phyloP scores from a whole-genome alignment of 345 rosid species.

The Dovyalis caffra region DNA sequence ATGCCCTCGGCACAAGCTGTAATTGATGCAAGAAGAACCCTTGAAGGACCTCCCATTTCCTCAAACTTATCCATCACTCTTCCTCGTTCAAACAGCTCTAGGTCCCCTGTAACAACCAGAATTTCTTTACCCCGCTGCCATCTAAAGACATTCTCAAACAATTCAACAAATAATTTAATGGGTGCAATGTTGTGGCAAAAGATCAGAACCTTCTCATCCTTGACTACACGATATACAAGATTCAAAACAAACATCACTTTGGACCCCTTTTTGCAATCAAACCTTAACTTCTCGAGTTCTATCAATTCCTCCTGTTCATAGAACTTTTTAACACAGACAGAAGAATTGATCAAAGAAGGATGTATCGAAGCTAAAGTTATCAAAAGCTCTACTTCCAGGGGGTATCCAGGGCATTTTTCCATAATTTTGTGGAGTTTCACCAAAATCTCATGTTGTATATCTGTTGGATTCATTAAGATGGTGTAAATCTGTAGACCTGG shows the following conservation, averaged over 20 bases:
- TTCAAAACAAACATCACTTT: conserved; percentile 90
- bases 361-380: conserved; percentile 89
- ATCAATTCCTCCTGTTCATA: conserved; percentile 44
- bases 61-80: conserved; percentile 79
- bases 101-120: conserved; percentile 72
- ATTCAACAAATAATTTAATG: conserved; percentile 55
- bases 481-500: conserved; percentile 95
- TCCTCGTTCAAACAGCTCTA: conserved; percentile 86
- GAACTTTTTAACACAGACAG: conserved; percentile 63
- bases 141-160: conserved; percentile 63
- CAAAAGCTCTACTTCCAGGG: conserved; percentile 78
- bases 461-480: conserved; percentile 79
- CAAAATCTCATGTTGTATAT: conserved; percentile 56
- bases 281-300: conserved; percentile 58
- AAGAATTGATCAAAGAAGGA: conserved; percentile 71
- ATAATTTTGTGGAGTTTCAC: conserved; percentile 62
- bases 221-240: conserved; percentile 69
- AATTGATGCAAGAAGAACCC: conserved; percentile 75
- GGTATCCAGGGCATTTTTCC: conserved; percentile 62
- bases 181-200: conserved; percentile 98
- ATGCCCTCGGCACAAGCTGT: conserved; percentile 97
- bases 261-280: conserved; percentile 63
- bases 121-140: conserved; percentile 83
- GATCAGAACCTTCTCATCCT: conserved; percentile 69
- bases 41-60: conserved; percentile 61